A percentile compares a stretch with the other conserved stretches of the same genome.
These are phyloP conservation scores for Arachis stenosperma DNA, from an alignment of 306 rosid genomes.

Conservation along the genomic window DNA sequence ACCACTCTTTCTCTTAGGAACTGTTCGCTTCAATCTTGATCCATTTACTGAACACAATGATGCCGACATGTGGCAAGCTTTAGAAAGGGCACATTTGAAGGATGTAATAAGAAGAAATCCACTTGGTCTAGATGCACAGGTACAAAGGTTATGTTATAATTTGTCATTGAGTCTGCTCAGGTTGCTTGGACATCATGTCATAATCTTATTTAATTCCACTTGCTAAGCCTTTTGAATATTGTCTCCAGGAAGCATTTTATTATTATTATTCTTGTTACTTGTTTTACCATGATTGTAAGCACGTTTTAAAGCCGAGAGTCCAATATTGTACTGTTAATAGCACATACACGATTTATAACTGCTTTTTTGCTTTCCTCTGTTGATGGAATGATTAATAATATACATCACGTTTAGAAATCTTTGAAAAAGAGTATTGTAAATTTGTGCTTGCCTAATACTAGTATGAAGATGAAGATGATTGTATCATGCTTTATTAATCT, in stretches of 20 bases:
- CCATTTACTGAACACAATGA: conserved; percentile 81
- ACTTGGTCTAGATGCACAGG: conserved; percentile 87
- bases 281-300: neutral
- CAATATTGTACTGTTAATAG: neutral
- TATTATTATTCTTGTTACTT: too few relatives aligned
- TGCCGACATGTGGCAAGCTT: conserved; percentile 87
- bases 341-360: neutral
- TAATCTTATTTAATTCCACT: neutral
- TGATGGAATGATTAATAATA: neutral
- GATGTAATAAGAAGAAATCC: conserved; percentile 69
- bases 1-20: conserved; percentile 52
- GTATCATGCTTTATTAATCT: neutral
- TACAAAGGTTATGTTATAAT: conserved; percentile 30
- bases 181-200: neutral
- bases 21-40: conserved; percentile 84
- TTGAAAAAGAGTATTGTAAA: neutral
- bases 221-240: neutral
- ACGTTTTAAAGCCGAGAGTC: neutral
- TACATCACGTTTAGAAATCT: neutral
- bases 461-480: neutral
- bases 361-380: too few relatives aligned
- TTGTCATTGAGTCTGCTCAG: conserved; percentile 10
- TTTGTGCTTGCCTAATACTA: neutral
- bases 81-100: conserved; percentile 83
- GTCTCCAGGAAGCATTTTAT: neutral